Percentiles rank a stretch among this genome's conserved stretches.
Evolutionary conservation across 768 basidiomycete species (phyloP).

Genomic region (Leccinellum luteum): DNA sequence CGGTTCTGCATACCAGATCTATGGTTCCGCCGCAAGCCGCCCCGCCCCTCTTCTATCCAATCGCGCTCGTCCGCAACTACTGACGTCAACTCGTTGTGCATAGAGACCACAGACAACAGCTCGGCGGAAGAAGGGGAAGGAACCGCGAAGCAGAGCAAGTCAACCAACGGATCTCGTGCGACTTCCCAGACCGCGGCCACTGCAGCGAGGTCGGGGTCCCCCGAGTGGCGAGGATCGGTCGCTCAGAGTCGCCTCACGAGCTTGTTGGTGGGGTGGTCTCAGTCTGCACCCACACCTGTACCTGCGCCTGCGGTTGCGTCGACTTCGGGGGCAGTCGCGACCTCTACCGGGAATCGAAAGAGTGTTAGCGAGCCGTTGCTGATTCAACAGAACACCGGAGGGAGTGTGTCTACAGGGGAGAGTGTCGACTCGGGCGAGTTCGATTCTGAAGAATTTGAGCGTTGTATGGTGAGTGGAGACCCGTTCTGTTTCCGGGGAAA

Average conservation of each 20-base stretch:
- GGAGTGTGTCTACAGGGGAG: slow-evolving; percentile 25
- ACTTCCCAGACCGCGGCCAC: slow-evolving; percentile 12
- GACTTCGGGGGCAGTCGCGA: slow-evolving; percentile 28
- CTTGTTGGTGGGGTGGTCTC: slow-evolving; percentile 67
- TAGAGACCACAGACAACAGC: neutral
- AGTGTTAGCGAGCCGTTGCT: slow-evolving; percentile 73
- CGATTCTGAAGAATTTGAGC: slow-evolving; percentile 55
- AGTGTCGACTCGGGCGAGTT: slow-evolving; percentile 31
- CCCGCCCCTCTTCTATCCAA: slow-evolving; percentile 45
- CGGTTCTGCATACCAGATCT: slow-evolving; percentile 73
- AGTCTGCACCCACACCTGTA: slow-evolving; percentile 35
- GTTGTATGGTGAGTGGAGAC: slow-evolving; percentile 57
- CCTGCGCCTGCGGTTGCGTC: slow-evolving; percentile 17
- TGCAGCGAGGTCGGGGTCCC: slow-evolving; percentile 26
- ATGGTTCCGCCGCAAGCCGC: slow-evolving; percentile 73
- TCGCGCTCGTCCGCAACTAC: slow-evolving; percentile 55
- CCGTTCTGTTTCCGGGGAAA: neutral
- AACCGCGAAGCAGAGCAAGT: slow-evolving; percentile 55
- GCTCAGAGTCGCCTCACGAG: slow-evolving; percentile 61
- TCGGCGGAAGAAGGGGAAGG: slow-evolving; percentile 47
- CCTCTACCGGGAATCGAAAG: slow-evolving; percentile 44
- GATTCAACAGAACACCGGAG: slow-evolving; percentile 45
- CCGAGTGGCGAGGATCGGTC: slow-evolving; percentile 53
- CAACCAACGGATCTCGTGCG: slow-evolving; percentile 26
- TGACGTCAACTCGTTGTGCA: slow-evolving; percentile 29